Percentiles rank a stretch among this genome's conserved stretches.
Conservation (phyloP, 192 early-diverging fungal species). For the Backusella parvicylindrica region DNA sequence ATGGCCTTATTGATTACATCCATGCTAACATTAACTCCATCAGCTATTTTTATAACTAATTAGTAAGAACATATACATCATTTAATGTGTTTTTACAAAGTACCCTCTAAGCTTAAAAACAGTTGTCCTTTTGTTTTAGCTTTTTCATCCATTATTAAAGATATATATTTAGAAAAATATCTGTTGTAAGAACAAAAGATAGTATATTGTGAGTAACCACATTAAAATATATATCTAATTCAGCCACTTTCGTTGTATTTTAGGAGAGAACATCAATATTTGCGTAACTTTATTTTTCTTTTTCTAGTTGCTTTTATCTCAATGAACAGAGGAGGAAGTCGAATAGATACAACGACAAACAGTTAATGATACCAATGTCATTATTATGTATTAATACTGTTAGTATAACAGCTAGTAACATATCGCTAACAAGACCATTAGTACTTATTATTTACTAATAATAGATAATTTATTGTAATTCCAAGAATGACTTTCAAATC, state of each 20-base stretch:
- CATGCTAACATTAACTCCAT: neutral
- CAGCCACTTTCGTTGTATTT: neutral
- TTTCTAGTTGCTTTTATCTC: neutral
- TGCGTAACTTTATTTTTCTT: neutral
- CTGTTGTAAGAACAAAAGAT: neutral
- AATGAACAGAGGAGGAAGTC: neutral
- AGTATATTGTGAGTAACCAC: neutral
- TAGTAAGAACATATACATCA: neutral
- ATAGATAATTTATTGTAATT: neutral
- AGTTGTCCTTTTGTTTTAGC: neutral
- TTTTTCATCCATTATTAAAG: neutral
- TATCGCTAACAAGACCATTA: neutral
- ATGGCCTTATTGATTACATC: too few relatives aligned
- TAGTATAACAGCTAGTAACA: neutral
- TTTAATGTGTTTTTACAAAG: neutral
- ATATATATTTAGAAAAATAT: neutral
- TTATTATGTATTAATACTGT: neutral
- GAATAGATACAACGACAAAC: neutral
- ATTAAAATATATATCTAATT: neutral
- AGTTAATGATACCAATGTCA: neutral
- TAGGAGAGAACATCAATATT: neutral
- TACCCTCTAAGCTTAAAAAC: neutral
- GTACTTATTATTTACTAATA: neutral
- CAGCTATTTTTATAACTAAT: neutral
- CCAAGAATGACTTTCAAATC: neutral